Percentiles rank a stretch among this genome's conserved stretches.
Conservation (phyloP, 306 rosid genomes). For the Carpinus viminea region DNA sequence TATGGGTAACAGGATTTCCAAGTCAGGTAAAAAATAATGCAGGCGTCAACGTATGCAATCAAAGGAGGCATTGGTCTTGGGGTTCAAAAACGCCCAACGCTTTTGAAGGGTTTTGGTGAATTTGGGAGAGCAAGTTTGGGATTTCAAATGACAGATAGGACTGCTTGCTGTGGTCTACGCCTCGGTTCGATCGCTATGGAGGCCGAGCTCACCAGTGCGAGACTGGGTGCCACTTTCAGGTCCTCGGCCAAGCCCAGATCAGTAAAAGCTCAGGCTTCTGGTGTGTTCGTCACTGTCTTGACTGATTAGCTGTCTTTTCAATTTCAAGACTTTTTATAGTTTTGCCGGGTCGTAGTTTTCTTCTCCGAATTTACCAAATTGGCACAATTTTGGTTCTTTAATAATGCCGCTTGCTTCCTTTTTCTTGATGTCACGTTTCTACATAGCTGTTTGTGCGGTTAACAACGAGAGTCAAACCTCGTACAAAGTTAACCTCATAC, state of each 20-base stretch:
- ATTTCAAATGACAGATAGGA: slow-evolving; percentile 42
- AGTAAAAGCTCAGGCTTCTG: slow-evolving; percentile 62
- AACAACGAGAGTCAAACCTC: neutral
- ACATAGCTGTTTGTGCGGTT: neutral
- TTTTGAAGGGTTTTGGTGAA: slow-evolving; percentile 39
- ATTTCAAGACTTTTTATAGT: neutral
- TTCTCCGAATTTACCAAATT: neutral
- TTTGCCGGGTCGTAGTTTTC: neutral
- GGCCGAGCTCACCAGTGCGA: slow-evolving; percentile 43
- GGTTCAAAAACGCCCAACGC: slow-evolving; percentile 42
- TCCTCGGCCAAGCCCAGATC: slow-evolving; percentile 56
- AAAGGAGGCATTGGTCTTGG: slow-evolving; percentile 49
- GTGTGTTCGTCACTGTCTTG: slow-evolving; percentile 39
- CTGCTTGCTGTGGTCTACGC: slow-evolving; percentile 51
- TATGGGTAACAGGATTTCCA: slow-evolving; percentile 12
- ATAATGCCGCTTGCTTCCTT: neutral
- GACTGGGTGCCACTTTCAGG: slow-evolving; percentile 48
- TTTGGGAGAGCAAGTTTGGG: slow-evolving; percentile 36
- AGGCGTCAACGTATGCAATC: slow-evolving; percentile 51
- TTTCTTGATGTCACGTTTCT: neutral
- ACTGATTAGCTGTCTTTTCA: slow-evolving; percentile 8
- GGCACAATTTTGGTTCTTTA: neutral
- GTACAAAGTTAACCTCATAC: neutral
- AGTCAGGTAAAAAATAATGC: slow-evolving; percentile 51
- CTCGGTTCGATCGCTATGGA: slow-evolving; percentile 51